phyloP scores from a whole-genome alignment of 768 basidiomycete genomes.

The Hemileccinum rubropunctum region DNA sequence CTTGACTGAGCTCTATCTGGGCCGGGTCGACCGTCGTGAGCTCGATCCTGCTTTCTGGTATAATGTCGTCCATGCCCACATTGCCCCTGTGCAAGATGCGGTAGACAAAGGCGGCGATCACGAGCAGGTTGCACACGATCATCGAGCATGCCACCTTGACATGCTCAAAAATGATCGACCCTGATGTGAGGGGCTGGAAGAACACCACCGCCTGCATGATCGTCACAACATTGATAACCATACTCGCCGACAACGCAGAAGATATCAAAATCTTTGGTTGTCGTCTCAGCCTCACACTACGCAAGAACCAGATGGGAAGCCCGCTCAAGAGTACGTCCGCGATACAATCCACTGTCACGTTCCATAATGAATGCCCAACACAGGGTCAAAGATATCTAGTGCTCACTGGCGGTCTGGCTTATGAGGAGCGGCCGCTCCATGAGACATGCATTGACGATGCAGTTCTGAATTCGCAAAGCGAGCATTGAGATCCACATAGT shows the following conservation, averaged over 20 bases:
- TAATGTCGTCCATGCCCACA: background rate
- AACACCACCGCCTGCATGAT: conserved; percentile 8
- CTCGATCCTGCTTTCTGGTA: background rate
- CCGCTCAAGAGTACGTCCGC: conserved; percentile 18
- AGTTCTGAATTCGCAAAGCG: conserved; percentile 7
- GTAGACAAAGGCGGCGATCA: conserved; percentile 20
- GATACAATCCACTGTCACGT: conserved; percentile 16
- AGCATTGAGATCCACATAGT: conserved; percentile 10
- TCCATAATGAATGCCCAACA: background rate
- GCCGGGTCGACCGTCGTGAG: conserved; percentile 15
- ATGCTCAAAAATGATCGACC: conserved; percentile 18
- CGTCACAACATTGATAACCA: conserved; percentile 21
- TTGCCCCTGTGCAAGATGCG: conserved; percentile 6
- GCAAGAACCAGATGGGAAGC: conserved; percentile 18
- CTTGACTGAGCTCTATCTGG: background rate
- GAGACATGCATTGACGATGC: conserved; percentile 6
- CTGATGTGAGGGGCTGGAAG: conserved; percentile 2
- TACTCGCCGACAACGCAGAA: conserved; percentile 19
- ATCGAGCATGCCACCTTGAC: conserved; percentile 16
- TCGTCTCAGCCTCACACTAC: conserved; percentile 10
- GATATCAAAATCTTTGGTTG: conserved; percentile 14
- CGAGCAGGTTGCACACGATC: conserved; percentile 25
- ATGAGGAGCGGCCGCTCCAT: conserved; percentile 6
- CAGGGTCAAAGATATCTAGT: background rate
- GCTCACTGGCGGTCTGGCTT: conserved; percentile 23